Conservation (phyloP, 345 rosid species). For the Trapa bicornis region DNA sequence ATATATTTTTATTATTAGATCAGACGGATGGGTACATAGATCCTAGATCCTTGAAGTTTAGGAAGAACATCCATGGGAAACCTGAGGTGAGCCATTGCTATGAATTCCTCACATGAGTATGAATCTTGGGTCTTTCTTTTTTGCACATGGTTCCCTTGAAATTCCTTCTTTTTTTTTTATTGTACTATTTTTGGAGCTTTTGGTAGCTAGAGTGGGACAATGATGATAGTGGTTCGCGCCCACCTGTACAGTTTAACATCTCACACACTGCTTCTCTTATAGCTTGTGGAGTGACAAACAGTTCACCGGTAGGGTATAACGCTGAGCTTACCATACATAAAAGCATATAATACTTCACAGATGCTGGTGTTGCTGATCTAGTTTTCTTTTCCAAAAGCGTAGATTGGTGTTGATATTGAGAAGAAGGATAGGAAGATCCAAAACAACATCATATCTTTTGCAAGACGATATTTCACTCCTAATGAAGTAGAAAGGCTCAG, state of each 20-base stretch:
- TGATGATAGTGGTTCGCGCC: constrained; percentile 15
- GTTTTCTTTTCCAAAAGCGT: constrained; percentile 9
- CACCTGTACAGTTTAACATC: constrained; percentile 61
- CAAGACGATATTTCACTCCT: constrained; percentile 48
- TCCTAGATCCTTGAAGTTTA: constrained; percentile 61
- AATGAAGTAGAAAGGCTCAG: constrained; percentile 46
- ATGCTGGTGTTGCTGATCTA: constrained; percentile 3
- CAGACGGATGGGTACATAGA: constrained; percentile 32
- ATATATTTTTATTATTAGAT: constrained; percentile 28
- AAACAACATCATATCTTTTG: constrained; percentile 40
- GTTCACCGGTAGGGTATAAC: constrained; percentile 37
- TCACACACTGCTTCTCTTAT: constrained; percentile 77
- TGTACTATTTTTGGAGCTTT: neutral
- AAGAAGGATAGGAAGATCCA: constrained; percentile 52
- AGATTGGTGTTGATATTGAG: constrained; percentile 90
- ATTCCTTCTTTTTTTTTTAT: neutral
- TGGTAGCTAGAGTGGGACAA: constrained; percentile 57
- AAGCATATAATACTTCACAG: neutral
- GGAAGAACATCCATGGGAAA: constrained; percentile 70
- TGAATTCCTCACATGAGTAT: neutral
- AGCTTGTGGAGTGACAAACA: constrained; percentile 69
- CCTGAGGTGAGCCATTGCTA: constrained; percentile 58
- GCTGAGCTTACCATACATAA: neutral
- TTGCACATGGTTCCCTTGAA: neutral
- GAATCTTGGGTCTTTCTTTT: neutral